Evolutionary conservation across 2,329 filamentous ascomycete genomes (phyloP), one percentile per base, ranked within the genome.

Genomic region (Cladosporium sp.): DNA sequence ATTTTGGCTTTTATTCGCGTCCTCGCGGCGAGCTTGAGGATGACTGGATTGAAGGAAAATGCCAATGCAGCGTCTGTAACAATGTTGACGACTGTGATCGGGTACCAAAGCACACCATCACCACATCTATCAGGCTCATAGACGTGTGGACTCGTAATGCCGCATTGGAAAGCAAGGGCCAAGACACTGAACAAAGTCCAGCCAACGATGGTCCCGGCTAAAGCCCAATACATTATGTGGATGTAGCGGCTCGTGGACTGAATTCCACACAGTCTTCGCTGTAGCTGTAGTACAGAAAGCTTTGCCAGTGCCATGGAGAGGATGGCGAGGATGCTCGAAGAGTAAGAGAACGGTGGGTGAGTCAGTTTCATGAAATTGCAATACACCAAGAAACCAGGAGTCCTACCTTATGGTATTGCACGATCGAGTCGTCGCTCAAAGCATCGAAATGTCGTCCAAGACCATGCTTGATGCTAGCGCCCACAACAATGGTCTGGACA

Each of bases 161-260:
- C 42, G 13, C 42, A 45, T 36, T 45, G 42, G 7, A 45, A 35
- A 13, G 15, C 30, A 18, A 45, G 15, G 2, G 42, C 42, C 12
- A 45, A 45, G 18, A 27, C 13, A 16, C 29, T 22, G 29, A 45
- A 45, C 18, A 36, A 19, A 19, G 42, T 36, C 42, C 42, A 45
- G 22, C 19, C 19, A 18, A 25, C 12, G 15, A 45, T 35, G 7
- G 32, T 13, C 5, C n/a, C 16, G 16, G 39, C 39, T n/a, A 42
- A 22, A 11, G 39, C 39, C n/a, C 39, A 27, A 30, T 45, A 22
- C 29, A 45, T 45, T 13, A 33, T 6, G 19, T 45, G 33, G 42
- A 33, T 35, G 13, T 35, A 33, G 16, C 42, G 42, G 30, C 29
- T 45, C 12, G 20, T n/a, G 5, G 29, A 12, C 2, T 45, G 42